phyloP scores from a whole-genome alignment of 2,329 filamentous ascomycete genomes.

The Fusarium bactridioides region DNA sequence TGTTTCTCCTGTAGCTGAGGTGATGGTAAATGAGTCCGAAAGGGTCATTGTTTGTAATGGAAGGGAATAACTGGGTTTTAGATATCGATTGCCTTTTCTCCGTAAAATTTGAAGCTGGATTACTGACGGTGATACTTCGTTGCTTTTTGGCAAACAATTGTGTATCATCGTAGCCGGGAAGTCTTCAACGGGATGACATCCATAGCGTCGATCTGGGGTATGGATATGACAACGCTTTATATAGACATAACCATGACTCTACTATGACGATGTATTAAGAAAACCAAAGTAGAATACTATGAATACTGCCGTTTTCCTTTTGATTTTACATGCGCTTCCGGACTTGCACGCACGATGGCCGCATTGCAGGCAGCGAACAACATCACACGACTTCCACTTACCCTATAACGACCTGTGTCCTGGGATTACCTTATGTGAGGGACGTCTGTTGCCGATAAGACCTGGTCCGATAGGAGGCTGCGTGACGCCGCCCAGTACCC shows the following conservation, averaged over 20 bases:
- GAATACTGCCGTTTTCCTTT: neutral
- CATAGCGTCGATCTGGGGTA: neutral
- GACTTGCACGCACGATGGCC: neutral
- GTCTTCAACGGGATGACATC: neutral
- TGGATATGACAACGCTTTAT: neutral
- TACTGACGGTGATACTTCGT: neutral
- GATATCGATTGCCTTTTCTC: neutral
- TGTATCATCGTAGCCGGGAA: too few relatives aligned
- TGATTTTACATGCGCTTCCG: neutral
- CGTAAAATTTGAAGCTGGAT: too few relatives aligned
- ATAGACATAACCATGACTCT: neutral
- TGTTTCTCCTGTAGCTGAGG: conserved; percentile 8
- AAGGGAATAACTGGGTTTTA: neutral
- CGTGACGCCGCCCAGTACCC: conserved; percentile 21
- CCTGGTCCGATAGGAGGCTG: neutral
- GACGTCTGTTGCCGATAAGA: conserved; percentile 5
- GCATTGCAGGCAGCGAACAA: neutral
- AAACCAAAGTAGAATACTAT: neutral
- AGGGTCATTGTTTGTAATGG: conserved; percentile 9
- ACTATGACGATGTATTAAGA: neutral
- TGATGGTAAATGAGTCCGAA: conserved; percentile 10
- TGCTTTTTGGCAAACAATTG: neutral
- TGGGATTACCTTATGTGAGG: neutral
- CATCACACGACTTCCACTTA: neutral
- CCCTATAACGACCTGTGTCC: neutral